phyloP scores from a whole-genome alignment of 2,329 filamentous ascomycete genomes.

The Hymenoscyphus scutula region DNA sequence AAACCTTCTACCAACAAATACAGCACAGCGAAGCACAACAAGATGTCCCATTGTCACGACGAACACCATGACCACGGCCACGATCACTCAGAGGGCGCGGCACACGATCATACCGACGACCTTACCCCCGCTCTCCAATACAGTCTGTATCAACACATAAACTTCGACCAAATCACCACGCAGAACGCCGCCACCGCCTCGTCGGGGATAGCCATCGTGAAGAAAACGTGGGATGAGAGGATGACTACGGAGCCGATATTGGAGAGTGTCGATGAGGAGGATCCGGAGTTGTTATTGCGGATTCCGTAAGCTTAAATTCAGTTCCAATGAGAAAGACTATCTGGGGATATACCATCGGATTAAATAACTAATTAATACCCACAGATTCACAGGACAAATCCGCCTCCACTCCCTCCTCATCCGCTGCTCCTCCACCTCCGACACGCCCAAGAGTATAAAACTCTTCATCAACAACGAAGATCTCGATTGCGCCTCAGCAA shows the following conservation, averaged over 20 bases:
- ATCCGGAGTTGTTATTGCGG: slow-evolving; percentile 91
- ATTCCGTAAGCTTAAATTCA: slow-evolving; percentile 65
- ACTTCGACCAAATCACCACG: slow-evolving; percentile 80
- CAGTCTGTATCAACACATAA: slow-evolving; percentile 87
- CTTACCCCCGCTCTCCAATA: slow-evolving; percentile 87
- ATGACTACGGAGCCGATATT: slow-evolving; percentile 71
- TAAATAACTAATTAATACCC: slow-evolving; percentile 8
- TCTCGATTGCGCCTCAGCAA: slow-evolving; percentile 77
- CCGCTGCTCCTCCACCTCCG: slow-evolving; percentile 68
- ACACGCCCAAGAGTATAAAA: slow-evolving; percentile 78
- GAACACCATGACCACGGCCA: slow-evolving; percentile 25
- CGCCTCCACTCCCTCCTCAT: slow-evolving; percentile 88
- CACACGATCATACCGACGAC: slow-evolving; percentile 87
- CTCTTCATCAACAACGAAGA: slow-evolving; percentile 84
- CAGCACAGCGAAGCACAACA: slow-evolving; percentile 10
- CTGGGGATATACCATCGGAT: no score
- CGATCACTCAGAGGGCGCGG: slow-evolving; percentile 64
- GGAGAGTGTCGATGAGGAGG: slow-evolving; percentile 66
- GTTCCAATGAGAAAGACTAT: no score
- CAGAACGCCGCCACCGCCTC: slow-evolving; percentile 74
- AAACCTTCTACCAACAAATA: background rate
- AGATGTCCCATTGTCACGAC: slow-evolving; percentile 34
- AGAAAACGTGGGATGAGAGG: slow-evolving; percentile 89
- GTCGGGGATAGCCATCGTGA: slow-evolving; percentile 70
- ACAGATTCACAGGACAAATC: slow-evolving; percentile 86